Evolutionary conservation across 148 eudicot genomes (phyloP).

Genomic region (Rhododendron molle): DNA sequence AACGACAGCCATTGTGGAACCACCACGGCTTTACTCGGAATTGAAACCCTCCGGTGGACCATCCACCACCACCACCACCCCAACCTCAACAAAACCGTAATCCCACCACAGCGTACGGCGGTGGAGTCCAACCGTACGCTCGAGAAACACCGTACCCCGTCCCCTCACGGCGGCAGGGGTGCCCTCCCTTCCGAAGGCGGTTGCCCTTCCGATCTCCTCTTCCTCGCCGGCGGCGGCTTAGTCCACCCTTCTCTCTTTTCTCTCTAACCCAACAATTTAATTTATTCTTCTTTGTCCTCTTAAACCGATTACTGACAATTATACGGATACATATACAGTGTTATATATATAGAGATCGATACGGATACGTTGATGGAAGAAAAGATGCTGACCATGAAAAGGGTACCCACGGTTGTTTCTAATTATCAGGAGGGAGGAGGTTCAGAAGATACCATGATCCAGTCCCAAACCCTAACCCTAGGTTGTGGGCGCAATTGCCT

Average conservation of each 20-base stretch:
- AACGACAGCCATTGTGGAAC: background rate
- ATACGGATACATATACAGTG: background rate
- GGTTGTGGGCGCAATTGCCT: conserved; percentile 64
- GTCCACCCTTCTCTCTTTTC: background rate
- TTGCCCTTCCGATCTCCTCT: conserved; percentile 84
- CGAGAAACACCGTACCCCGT: conserved; percentile 37
- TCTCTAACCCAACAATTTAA: background rate
- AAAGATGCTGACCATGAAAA: conserved; percentile 28
- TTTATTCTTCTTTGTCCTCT: background rate
- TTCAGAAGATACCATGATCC: conserved; percentile 21
- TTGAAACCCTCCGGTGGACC: conserved; percentile 5
- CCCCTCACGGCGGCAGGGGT: conserved; percentile 93
- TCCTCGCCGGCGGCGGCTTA: conserved; percentile 61
- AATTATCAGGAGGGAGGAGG: conserved; percentile 13
- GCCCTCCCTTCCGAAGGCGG: conserved; percentile 88
- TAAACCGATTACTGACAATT: background rate
- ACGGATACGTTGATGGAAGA: conserved; percentile 26
- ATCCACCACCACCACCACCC: conserved; percentile 2
- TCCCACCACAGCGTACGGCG: background rate
- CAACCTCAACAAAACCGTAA: background rate
- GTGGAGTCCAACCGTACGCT: background rate
- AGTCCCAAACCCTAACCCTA: conserved; percentile 18
- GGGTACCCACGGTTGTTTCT: conserved; percentile 27
- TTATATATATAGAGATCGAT: background rate
- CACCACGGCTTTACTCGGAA: conserved; percentile 35